These are phyloP conservation scores for Syzygium aqueum DNA, from an alignment of 345 rosid genomes.

Conservation along the genomic window DNA sequence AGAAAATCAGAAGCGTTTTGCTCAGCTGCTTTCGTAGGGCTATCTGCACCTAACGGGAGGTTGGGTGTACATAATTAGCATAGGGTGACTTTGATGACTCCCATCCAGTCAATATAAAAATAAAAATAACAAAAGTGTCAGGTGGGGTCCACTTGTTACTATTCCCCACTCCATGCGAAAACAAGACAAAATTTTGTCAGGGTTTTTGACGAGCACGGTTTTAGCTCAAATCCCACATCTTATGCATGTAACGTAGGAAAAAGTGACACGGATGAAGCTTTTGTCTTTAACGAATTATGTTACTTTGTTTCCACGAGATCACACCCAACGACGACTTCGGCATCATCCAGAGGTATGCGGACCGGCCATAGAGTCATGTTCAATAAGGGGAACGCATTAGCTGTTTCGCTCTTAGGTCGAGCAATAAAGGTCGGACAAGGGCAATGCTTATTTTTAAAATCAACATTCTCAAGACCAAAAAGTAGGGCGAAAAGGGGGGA, in stretches of 20 bases:
- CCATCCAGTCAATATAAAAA: not conserved
- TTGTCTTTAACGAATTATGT: not conserved
- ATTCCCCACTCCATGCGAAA: not conserved
- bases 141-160: not conserved
- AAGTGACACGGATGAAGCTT: not conserved
- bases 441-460: not conserved
- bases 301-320: not conserved
- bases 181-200: not conserved
- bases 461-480: not conserved
- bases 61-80: not conserved
- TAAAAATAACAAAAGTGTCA: not conserved
- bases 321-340: not conserved
- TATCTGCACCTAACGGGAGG: not conserved
- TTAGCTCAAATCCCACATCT: not conserved
- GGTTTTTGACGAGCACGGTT: not conserved
- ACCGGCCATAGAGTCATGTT: not conserved
- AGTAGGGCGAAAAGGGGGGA: rapidly evolving
- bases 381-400: rapidly evolving
- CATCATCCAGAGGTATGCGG: not conserved
- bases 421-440: not conserved
- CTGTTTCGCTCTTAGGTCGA: not conserved
- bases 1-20: not conserved
- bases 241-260: not conserved
- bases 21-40: not conserved
- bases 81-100: not conserved